Conservation (phyloP, 2,329 filamentous ascomycete species). For the Ophiostoma quercus region DNA sequence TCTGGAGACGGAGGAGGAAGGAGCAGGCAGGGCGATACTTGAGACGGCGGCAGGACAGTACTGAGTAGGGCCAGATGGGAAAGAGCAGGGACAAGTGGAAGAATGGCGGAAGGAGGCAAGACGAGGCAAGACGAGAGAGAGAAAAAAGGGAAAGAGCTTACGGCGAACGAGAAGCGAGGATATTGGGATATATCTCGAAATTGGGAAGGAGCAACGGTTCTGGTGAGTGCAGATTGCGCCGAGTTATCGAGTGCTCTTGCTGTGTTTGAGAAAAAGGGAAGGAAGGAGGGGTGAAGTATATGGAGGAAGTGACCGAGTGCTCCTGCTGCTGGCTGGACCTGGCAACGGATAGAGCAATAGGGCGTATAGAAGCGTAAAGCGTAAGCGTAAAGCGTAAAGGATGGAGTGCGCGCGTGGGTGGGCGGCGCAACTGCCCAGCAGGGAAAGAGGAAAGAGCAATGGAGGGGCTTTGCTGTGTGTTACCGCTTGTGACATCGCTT, state of each 20-base stretch:
- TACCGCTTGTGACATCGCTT: background rate
- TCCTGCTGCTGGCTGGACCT: no score
- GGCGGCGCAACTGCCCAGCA: conserved; percentile 6
- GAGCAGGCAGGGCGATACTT: background rate
- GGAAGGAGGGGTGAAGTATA: background rate
- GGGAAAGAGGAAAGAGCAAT: background rate
- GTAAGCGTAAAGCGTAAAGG: background rate
- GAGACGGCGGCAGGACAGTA: background rate
- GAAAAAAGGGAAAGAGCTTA: background rate
- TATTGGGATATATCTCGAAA: background rate
- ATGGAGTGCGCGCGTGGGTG: conserved; percentile 4
- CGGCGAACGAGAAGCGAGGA: background rate
- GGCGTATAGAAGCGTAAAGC: background rate
- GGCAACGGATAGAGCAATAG: no score
- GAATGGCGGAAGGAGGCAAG: background rate
- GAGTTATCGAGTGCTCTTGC: background rate
- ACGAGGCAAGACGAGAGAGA: background rate
- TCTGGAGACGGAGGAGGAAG: background rate
- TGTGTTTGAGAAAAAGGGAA: conserved; percentile 14
- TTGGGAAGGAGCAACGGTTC: background rate
- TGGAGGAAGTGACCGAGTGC: background rate
- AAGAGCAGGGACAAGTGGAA: background rate
- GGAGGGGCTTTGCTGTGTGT: conserved; percentile 1
- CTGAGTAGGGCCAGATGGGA: background rate
- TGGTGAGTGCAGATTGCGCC: background rate